Conservation (phyloP, 306 rosid genomes). For the Trifolium repens region DNA sequence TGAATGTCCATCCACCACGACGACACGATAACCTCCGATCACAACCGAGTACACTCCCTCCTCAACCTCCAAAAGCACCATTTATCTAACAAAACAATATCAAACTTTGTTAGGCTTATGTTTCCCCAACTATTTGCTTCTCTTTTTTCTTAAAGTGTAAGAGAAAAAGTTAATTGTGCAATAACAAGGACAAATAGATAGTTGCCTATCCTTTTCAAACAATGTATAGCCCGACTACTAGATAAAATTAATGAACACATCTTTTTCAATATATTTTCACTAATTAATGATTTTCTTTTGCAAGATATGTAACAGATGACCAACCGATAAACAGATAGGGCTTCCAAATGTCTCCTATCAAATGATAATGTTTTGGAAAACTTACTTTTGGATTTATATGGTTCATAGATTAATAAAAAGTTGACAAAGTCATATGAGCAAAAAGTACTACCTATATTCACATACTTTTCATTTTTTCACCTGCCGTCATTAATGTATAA, state of each 20-base stretch:
- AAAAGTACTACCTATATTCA: constrained; percentile 23
- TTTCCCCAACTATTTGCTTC: too few relatives aligned
- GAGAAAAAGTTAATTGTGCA: neutral
- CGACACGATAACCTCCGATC: too few relatives aligned
- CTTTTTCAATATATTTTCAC: neutral
- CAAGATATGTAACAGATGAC: constrained; percentile 18
- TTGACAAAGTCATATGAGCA: constrained; percentile 18
- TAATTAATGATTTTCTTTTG: constrained; percentile 8
- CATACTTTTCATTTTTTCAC: constrained; percentile 21
- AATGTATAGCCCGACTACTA: neutral
- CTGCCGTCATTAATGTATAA: constrained; percentile 36
- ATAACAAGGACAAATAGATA: neutral
- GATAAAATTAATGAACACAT: neutral
- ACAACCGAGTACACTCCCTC: too few relatives aligned
- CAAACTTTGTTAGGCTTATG: too few relatives aligned
- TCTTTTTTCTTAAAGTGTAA: too few relatives aligned
- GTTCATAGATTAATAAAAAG: constrained; percentile 18
- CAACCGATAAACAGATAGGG: constrained; percentile 25
- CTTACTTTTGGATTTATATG: neutral
- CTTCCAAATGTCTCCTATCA: constrained; percentile 22
- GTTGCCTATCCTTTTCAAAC: neutral
- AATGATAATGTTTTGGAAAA: constrained; percentile 28
- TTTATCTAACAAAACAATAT: too few relatives aligned
- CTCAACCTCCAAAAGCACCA: too few relatives aligned
- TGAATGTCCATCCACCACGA: too few relatives aligned